A percentile compares a stretch with the other conserved stretches of the same genome.
These are phyloP conservation scores for Leccinum pellstonianum DNA, from an alignment of 768 basidiomycete species.

Conservation along the genomic window DNA sequence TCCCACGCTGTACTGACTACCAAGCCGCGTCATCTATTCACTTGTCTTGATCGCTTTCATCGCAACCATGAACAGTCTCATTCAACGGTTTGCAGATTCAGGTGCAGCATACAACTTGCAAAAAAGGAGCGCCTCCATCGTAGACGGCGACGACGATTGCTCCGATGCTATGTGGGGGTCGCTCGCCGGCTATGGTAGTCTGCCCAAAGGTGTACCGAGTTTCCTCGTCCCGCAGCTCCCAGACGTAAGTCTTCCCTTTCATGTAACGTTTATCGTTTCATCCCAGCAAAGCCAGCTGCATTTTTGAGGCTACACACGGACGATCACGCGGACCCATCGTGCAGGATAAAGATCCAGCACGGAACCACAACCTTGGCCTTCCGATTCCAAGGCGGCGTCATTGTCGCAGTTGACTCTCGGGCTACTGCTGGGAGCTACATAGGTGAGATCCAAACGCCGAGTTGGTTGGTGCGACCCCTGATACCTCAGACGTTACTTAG, in stretches of 20 bases:
- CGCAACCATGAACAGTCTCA: conserved; percentile 68
- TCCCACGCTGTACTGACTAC: background rate
- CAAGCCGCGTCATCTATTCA: conserved; percentile 34
- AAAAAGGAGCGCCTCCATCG: conserved; percentile 42
- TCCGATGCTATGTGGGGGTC: conserved; percentile 81
- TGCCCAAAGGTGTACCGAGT: conserved; percentile 67
- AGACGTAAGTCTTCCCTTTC: conserved; percentile 54
- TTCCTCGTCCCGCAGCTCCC: conserved; percentile 73
- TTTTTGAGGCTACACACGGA: conserved; percentile 95
- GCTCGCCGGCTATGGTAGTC: conserved; percentile 73
- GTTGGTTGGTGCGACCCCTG: background rate
- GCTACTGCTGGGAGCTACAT: conserved; percentile 97
- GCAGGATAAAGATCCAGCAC: conserved; percentile 97
- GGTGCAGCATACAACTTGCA: conserved; percentile 48
- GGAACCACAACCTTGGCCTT: conserved; percentile 98
- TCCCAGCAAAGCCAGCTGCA: conserved; percentile 65
- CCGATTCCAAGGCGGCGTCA: conserved; percentile 93
- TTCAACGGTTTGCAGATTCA: conserved; percentile 62
- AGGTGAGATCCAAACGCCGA: conserved; percentile 51
- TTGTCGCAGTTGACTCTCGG: conserved; percentile 98
- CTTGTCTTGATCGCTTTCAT: conserved; percentile 3
- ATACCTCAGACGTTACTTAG: conserved; percentile 39
- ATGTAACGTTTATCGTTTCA: conserved; percentile 6
- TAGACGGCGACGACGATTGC: conserved; percentile 61
- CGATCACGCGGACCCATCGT: conserved; percentile 85